A percentile compares a stretch with the other conserved stretches of the same genome.
Evolutionary conservation across 2,329 filamentous ascomycete genomes (phyloP).

Genomic region (Aureobasidium leucospermi): DNA sequence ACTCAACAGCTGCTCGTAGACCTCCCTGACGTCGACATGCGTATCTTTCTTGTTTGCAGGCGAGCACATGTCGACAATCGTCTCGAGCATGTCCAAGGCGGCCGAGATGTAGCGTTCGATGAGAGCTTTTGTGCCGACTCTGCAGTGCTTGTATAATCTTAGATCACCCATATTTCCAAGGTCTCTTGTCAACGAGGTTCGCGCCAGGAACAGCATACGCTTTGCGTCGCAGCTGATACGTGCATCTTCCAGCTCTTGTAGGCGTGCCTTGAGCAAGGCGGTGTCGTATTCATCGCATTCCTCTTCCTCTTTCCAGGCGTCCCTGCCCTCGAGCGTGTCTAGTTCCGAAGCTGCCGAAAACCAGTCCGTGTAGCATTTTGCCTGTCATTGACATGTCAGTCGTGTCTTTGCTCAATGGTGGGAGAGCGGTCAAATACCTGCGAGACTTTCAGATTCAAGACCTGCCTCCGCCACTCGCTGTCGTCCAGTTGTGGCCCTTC

Average conservation of each 20-base stretch:
- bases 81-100: slow-evolving; percentile 64
- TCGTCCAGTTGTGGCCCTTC: slow-evolving; percentile 29
- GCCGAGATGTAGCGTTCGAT: slow-evolving; percentile 84
- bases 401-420: neutral
- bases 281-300: slow-evolving; percentile 66
- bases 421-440: slow-evolving; percentile 44
- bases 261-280: slow-evolving; percentile 58
- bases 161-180: slow-evolving; percentile 81
- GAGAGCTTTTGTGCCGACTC: slow-evolving; percentile 77
- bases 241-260: slow-evolving; percentile 68
- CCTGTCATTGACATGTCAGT: slow-evolving; percentile 38
- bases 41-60: slow-evolving; percentile 28
- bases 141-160: slow-evolving; percentile 73
- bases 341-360: slow-evolving; percentile 66
- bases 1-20: slow-evolving; percentile 62
- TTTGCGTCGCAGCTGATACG: slow-evolving; percentile 63
- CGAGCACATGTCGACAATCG: slow-evolving; percentile 58
- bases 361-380: slow-evolving; percentile 66
- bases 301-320: slow-evolving; percentile 68
- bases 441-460: slow-evolving; percentile 57
- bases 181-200: slow-evolving; percentile 72
- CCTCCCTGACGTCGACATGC: slow-evolving; percentile 50
- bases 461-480: slow-evolving; percentile 42
- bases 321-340: slow-evolving; percentile 71
- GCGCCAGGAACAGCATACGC: slow-evolving; percentile 71